Evolutionary conservation across 345 rosid genomes (phyloP), one percentile per base, ranked within the genome.

Genomic region (Eucalyptus shirleyi): DNA sequence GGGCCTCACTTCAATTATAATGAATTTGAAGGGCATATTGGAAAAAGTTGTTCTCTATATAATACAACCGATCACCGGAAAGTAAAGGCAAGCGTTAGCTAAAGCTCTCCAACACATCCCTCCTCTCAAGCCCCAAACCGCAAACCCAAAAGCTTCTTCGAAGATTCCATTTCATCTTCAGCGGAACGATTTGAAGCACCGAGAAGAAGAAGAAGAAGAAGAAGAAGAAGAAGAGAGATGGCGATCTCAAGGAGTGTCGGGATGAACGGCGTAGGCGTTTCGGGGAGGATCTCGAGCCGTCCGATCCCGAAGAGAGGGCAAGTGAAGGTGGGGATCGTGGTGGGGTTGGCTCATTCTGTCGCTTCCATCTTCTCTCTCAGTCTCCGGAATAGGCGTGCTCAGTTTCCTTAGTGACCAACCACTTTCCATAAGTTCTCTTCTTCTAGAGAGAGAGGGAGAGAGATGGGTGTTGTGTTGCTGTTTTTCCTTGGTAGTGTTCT

Each of bases 271-370:
- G 90, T 32, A 32, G 19, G 88, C 42, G 1, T 44, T 51, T 62
- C 87, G 0, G 87, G 28, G 40, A 86, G 90, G 45, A 44, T 89
- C 4, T 86, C 87, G 8, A 86, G 93, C 21, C 95, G 94, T 45
- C 87, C 86, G 92, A 94, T 93, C 86, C 95, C 95, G 4, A 92
- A 88, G 90, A 91, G 96, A 87, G 96, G 95, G 24, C 92, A 92
- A 86, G 93, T 93, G 87, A 95, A 91, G 91, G 42, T 91, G 88
- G 94, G 89, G 14, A 93, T 94, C 23, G 88, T 95, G 80, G 49
- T 93, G 88, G 94, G 95, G 26, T 34, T 95, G 88, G 96, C 92
- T 16, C 92, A 93, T 26, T 91, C 95, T 59, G n/a, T 95, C 26
- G 94, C 95, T 88, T 93, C 95, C 21, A 89, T 95, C 19, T 93